phyloP scores from a whole-genome alignment of 164 flowering plant species.

The Tinospora cordifolia region DNA sequence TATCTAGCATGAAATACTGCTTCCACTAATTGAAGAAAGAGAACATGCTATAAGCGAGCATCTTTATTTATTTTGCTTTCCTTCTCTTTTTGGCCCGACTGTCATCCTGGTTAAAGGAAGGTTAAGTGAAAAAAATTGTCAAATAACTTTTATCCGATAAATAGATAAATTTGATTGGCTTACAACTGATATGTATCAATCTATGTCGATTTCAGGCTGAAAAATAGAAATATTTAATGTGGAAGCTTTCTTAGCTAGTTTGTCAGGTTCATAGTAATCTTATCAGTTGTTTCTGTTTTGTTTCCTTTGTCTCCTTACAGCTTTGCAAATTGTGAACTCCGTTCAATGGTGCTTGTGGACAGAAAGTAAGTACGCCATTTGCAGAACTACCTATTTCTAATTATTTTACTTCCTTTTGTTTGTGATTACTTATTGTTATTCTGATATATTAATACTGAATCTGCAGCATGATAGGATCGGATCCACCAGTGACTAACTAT shows the following conservation, averaged over 20 bases:
- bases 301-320: constrained; percentile 30
- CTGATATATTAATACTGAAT: neutral
- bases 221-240: neutral
- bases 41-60: no score
- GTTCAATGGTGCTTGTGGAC: constrained; percentile 66
- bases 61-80: neutral
- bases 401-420: neutral
- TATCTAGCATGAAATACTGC: no score
- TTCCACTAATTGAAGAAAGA: no score
- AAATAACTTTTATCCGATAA: no score
- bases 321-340: constrained; percentile 85
- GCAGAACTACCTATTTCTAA: neutral
- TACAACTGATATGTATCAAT: neutral
- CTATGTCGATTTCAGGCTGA: neutral
- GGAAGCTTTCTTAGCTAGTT: neutral
- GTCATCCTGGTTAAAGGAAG: no score
- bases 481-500: constrained; percentile 50
- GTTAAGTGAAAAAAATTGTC: no score
- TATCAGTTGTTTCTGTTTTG: neutral
- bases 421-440: neutral
- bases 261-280: neutral
- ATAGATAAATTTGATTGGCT: neutral
- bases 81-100: neutral
- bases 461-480: constrained; percentile 58
- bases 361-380: constrained; percentile 39